Percentiles rank a stretch among this genome's conserved stretches.
phyloP scores from a whole-genome alignment of 495 filamentous ascomycete genomes.

The Articulospora tetracladia region DNA sequence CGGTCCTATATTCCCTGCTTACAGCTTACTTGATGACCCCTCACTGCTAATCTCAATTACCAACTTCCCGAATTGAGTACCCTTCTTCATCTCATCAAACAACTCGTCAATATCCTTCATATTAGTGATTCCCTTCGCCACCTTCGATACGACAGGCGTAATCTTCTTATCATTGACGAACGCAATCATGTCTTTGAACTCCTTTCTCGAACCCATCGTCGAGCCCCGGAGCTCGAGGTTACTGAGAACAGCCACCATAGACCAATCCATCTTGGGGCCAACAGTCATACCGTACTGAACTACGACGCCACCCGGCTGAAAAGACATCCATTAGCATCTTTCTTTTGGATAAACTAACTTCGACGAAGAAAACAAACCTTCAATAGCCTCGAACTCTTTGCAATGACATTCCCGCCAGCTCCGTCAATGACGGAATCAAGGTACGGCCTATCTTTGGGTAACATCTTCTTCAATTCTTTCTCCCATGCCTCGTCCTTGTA shows the following conservation, averaged over 20 bases:
- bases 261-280: conserved; percentile 66
- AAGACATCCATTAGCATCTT: conserved; percentile 14
- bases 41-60: conserved; percentile 40
- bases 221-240: conserved; percentile 70
- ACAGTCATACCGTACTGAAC: conserved; percentile 76
- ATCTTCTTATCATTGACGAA: conserved; percentile 65
- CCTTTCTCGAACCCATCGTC: conserved; percentile 73
- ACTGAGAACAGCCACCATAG: conserved; percentile 66
- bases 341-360: too few relatives aligned
- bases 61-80: conserved; percentile 76
- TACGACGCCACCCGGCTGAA: conserved; percentile 56
- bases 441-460: conserved; percentile 54
- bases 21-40: conserved; percentile 16
- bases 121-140: conserved; percentile 61
- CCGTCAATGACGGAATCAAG: conserved; percentile 75
- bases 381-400: conserved; percentile 50
- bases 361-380: conserved; percentile 46
- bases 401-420: conserved; percentile 69
- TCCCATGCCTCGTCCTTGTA: conserved; percentile 69
- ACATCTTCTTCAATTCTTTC: conserved; percentile 51
- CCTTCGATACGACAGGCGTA: conserved; percentile 55
- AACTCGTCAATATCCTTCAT: conserved; percentile 60
- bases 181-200: conserved; percentile 73
- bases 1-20: background rate
- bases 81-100: conserved; percentile 72